Conservation (phyloP, 495 filamentous ascomycete species). For the Penicillium antarcticum region DNA sequence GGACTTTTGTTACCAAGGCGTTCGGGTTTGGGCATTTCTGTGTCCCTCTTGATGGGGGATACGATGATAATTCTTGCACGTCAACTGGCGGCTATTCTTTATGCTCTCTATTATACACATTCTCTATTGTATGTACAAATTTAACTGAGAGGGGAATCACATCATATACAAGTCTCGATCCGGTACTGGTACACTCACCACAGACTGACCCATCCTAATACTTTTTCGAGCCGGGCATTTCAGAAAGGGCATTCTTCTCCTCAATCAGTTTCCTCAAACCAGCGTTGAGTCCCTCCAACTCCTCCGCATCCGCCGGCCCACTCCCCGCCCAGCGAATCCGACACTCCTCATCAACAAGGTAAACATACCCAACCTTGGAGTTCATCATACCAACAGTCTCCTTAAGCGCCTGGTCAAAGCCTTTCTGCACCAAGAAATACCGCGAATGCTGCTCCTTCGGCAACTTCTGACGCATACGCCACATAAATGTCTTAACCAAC, state of each 20-base stretch:
- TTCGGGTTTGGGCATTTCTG: slow-evolving; percentile 18
- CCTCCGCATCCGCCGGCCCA: slow-evolving; percentile 65
- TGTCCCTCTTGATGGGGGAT: slow-evolving; percentile 8
- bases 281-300: slow-evolving; percentile 68
- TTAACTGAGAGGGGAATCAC: slow-evolving; percentile 16
- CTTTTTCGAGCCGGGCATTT: slow-evolving; percentile 2
- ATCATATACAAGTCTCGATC: slow-evolving; percentile 4
- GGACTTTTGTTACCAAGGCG: slow-evolving; percentile 15
- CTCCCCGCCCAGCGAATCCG: slow-evolving; percentile 94
- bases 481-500: slow-evolving; percentile 69
- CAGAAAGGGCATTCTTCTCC: slow-evolving; percentile 40
- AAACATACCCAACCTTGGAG: slow-evolving; percentile 88
- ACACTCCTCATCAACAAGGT: slow-evolving; percentile 82
- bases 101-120: slow-evolving; percentile 29
- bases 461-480: slow-evolving; percentile 53
- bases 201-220: slow-evolving; percentile 5
- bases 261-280: slow-evolving; percentile 66
- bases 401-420: slow-evolving; percentile 68
- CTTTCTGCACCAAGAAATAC: slow-evolving; percentile 82
- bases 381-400: slow-evolving; percentile 81
- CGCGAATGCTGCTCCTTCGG: slow-evolving; percentile 58
- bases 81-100: slow-evolving; percentile 12
- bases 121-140: slow-evolving; percentile 34
- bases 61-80: slow-evolving; percentile 18
- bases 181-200: not conserved